Base-by-base conservation (phyloP, 1,284 basidiomycete genomes). In the Porogramme epimiltina region DNA sequence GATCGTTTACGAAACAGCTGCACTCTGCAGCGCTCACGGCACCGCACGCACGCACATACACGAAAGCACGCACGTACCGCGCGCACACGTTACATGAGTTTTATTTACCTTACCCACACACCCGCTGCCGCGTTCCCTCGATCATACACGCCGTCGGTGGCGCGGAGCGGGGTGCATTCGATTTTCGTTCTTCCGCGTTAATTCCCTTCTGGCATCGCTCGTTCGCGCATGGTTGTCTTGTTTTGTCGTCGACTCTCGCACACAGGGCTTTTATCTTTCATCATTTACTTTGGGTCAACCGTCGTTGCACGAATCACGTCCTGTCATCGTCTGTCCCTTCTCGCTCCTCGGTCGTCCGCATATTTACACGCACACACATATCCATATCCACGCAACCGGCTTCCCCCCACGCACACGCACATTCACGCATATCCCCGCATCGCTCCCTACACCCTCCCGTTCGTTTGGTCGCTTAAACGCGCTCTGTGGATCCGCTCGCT, bases 21-120 rank as follows among this genome's bases (percentile, higher is more conserved):
- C 23, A 46, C 46, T 39, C 19, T 23, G 22, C 18, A 33, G 47
- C 53, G 44, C 23, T 50, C 53, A 58, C 51, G 51, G 51, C 56
- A 59, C 49, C 57, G 58, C 59, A 63, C 62, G 58, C 60, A 61
- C 60, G 54, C 60, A 60, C 37, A 61, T 54, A 59, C 58, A 60
- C 62, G 58, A 54, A 44, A 55, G 60, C 58, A 60, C 60, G 57
- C 50, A 58, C 55, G 55, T 56, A 57, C 47, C 20, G 55, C 57
- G 55, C 51, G 47, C 46, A 51, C 47, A 50, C 47, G 39, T 43
- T 47, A 37, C 5, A 36, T 50, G 31, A 36, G 47, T 61, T 60
- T 53, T 58, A 49, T 58, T 46, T 59, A 59, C 49, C 43, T 31
- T 59, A 57, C 51, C 51, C 56, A 53, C 56, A 51, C 55, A 47